Evolutionary conservation across 352 stramenopile genomes (phyloP).

Genomic region (Phytophthora quininea): DNA sequence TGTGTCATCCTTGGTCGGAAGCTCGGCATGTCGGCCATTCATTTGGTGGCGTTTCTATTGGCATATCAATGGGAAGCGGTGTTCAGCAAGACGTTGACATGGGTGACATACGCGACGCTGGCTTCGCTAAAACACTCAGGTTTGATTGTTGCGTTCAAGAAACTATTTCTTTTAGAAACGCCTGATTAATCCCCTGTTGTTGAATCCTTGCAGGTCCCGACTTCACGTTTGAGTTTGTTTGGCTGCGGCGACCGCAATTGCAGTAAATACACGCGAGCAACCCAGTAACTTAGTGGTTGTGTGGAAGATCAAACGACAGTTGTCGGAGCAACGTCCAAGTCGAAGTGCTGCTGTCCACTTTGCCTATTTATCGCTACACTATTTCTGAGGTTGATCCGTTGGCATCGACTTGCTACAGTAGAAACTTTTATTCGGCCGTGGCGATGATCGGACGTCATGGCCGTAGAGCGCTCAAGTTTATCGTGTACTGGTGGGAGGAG

Average conservation of each 20-base stretch:
- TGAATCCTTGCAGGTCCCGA: background rate
- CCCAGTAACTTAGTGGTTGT: too few relatives aligned
- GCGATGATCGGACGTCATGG: too few relatives aligned
- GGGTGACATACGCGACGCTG: slow-evolving; percentile 9
- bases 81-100: background rate
- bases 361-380: too few relatives aligned
- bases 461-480: background rate
- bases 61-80: slow-evolving; percentile 7
- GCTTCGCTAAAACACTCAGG: slow-evolving; percentile 4
- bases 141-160: background rate
- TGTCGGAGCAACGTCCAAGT: too few relatives aligned
- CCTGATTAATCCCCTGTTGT: background rate
- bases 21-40: slow-evolving; percentile 4
- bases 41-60: slow-evolving; percentile 9
- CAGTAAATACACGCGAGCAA: background rate
- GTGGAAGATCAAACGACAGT: too few relatives aligned
- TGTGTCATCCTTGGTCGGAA: slow-evolving; percentile 7
- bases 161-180: too few relatives aligned
- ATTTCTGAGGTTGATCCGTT: too few relatives aligned
- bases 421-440: too few relatives aligned
- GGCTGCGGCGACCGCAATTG: background rate
- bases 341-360: too few relatives aligned
- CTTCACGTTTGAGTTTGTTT: slow-evolving; percentile 10
- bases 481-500: slow-evolving; percentile 7
- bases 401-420: too few relatives aligned